phyloP scores from a whole-genome alignment of 306 rosid species.

The Gastrolobium villosum region DNA sequence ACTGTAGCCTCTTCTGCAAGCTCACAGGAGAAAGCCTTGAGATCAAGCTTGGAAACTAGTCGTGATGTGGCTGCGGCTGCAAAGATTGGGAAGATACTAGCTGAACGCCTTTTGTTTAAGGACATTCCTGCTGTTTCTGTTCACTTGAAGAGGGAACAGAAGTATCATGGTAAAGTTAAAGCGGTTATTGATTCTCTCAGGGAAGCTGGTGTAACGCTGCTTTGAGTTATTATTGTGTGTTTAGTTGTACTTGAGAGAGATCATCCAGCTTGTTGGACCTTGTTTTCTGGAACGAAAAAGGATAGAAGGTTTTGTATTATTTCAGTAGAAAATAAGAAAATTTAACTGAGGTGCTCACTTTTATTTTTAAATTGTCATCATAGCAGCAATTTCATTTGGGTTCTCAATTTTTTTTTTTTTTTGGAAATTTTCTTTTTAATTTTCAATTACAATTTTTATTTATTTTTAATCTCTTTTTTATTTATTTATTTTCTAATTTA shows the following conservation, averaged over 20 bases:
- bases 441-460: no score
- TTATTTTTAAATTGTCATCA: neutral
- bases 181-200: constrained; percentile 84
- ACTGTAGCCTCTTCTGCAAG: constrained; percentile 86
- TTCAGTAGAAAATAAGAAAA: constrained; percentile 35
- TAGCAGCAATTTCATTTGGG: neutral
- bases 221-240: constrained; percentile 52
- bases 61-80: constrained; percentile 94
- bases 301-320: constrained; percentile 25
- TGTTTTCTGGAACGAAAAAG: constrained; percentile 2
- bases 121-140: constrained; percentile 81
- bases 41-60: constrained; percentile 67
- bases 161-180: constrained; percentile 92
- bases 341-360: neutral
- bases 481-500: no score
- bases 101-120: constrained; percentile 77
- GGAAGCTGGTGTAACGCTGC: constrained; percentile 76
- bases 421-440: no score
- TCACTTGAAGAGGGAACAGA: constrained; percentile 92
- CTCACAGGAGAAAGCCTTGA: constrained; percentile 80
- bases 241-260: constrained; percentile 34
- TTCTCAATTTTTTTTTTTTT: no score
- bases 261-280: constrained; percentile 28
- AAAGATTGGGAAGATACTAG: constrained; percentile 84
- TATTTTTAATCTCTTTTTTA: no score